A percentile compares a stretch with the other conserved stretches of the same genome.
Conservation (phyloP, 176 grass and related monocot species). For the Rhipidocladum racemiflorum region DNA sequence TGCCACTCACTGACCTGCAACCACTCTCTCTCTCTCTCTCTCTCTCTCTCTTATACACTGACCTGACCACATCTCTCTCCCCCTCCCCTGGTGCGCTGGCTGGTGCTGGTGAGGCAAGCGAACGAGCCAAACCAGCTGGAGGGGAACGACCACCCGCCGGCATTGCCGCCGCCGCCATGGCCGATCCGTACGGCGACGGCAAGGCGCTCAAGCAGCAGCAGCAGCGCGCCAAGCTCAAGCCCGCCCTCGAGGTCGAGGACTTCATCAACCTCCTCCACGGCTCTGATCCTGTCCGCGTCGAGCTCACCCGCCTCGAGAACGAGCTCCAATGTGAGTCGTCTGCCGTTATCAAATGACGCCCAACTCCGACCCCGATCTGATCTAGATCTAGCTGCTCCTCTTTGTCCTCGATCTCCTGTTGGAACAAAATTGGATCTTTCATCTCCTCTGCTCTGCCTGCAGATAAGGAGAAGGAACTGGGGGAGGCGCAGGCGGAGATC, state of each 20-base stretch:
- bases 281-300: slow-evolving; percentile 87
- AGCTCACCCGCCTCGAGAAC: slow-evolving; percentile 95
- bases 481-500: slow-evolving; percentile 87
- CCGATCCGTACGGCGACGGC: slow-evolving; percentile 45
- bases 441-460: not conserved
- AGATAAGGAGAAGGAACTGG: slow-evolving; percentile 92
- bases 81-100: no score
- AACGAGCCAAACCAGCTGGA: no score
- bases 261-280: slow-evolving; percentile 99
- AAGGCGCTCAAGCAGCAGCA: slow-evolving; percentile 31
- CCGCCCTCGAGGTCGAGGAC: slow-evolving; percentile 85
- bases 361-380: not conserved
- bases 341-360: not conserved
- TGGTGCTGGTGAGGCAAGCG: not conserved
- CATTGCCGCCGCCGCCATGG: slow-evolving; percentile 56
- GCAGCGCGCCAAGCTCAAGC: slow-evolving; percentile 52
- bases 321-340: slow-evolving; percentile 47
- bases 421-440: slow-evolving; percentile 17
- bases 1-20: no score
- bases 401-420: not conserved
- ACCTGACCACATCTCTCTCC: not conserved
- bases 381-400: not conserved
- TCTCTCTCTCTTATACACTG: no score
- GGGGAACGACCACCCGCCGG: not conserved
- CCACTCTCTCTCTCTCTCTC: no score